A percentile compares a stretch with the other conserved stretches of the same genome.
Evolutionary conservation across 208 protist species (phyloP).

Genomic region (Acanthamoeba polyphaga): DNA sequence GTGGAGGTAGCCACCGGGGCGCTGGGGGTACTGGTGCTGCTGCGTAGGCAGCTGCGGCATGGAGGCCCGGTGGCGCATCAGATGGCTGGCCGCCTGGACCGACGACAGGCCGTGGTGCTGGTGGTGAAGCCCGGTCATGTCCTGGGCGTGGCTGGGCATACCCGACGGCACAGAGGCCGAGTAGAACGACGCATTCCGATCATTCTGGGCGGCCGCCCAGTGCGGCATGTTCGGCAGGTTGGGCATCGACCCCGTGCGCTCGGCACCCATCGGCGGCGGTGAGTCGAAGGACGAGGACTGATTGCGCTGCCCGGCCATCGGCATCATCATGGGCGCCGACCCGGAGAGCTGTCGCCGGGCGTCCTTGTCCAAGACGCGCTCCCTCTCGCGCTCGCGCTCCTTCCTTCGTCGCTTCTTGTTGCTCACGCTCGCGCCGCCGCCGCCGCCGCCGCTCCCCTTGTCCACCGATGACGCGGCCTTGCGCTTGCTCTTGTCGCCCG

Average conservation of each 20-base stretch:
- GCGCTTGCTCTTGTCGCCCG: constrained; percentile 10
- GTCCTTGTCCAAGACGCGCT: constrained; percentile 1
- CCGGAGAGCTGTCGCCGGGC: neutral
- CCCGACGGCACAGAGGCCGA: neutral
- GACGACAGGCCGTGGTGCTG: neutral
- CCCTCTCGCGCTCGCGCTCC: constrained; percentile 3
- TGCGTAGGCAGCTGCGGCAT: neutral
- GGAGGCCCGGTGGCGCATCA: neutral
- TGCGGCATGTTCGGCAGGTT: neutral
- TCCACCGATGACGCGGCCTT: neutral
- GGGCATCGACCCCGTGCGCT: constrained; percentile 38
- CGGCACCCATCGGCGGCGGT: neutral
- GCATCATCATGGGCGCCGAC: neutral
- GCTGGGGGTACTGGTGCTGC: neutral
- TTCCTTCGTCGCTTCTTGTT: constrained; percentile 24
- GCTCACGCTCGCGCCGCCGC: neutral
- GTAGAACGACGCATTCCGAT: neutral
- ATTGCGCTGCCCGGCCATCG: too few species aligned
- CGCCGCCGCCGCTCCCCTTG: neutral
- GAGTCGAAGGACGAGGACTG: neutral
- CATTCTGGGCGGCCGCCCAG: too few species aligned
- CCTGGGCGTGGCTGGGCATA: neutral
- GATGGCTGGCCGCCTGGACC: neutral
- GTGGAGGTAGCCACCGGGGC: neutral
- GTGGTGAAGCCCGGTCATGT: neutral